Evolutionary conservation across 371 early-diverging fungal genomes (phyloP), one percentile per base, ranked within the genome.

Genomic region (Catenaria anguillulae): DNA sequence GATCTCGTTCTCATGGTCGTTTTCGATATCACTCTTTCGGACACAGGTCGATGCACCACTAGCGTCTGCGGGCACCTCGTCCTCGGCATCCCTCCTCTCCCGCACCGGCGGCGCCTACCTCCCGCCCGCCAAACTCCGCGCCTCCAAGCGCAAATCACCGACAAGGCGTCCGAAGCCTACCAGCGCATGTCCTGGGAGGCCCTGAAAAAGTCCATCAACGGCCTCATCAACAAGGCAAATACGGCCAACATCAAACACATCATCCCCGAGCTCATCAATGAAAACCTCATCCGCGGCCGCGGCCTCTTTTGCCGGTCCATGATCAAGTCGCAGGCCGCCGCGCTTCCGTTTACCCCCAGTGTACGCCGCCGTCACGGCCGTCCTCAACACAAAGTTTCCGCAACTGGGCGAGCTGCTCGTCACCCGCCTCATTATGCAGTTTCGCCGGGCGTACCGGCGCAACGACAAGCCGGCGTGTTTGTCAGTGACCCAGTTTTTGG

Each of bases 161-260:
- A 90, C 67, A 83, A 82, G 60, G 72, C 68, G 29, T 82, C 81
- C 56, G 79, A 78, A 36, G 84, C 77, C 60, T 86, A 84, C 64
- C 97, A 97, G 72, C 85, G 95, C 19, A 83, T 91, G 70, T 83
- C 81, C 35, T 97, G 97, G 97, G 95, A 97, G 66, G 85, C 86
- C 8, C 77, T 97, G 15, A 95, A 93, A 70, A 96, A 95, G 72
- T 83, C 84, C 56, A 85, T 97, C 65, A 94, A 96, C 68, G 97
- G 93, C 64, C 78, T 89, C 23, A 88, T 95, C 71, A 97, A 96
- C 81, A 95, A 92, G 79, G 77, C 92, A 42, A 96, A 93, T 65
- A 83, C 77, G 6, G 71, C 86, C 29, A 97, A 97, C 69, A 86
- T 96, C 70, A 92, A 92, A 62, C 81, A 86, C 64, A 86, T 96